Base-by-base conservation (phyloP, 1,284 basidiomycete species). In the Sutorius eximius region DNA sequence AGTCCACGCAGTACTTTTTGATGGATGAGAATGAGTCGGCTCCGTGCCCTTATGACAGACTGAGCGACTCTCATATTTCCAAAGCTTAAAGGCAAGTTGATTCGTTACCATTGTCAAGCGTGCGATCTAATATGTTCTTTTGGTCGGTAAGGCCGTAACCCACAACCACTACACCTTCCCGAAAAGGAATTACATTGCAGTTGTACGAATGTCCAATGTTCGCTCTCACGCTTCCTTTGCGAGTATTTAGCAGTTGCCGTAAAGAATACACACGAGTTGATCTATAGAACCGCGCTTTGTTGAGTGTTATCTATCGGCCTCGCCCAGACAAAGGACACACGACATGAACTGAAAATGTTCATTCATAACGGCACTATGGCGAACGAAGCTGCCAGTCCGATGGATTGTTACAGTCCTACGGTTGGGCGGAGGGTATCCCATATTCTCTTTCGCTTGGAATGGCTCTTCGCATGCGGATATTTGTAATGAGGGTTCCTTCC, bases 11-110 rank as follows among this genome's bases (percentile, higher is more conserved):
- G 27, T 63, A 65, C 52, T 63, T 65, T 16, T 36, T 65, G 30
- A n/a, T 62, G 37, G 63, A 65, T 43, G 61, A 65, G 24, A 63
- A 60, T 24, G 50, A 55, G n/a, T 58, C 63, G 5, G 61, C 63
- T 0, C n/a, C 58, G 6, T 63, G 61, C 29, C 63, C 63, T 6
- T 62, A 62, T 6, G 57, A 62, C 5, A 47, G 30, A 34, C 40
- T 64, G 5, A 45, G 34, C 22, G 13, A 48, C 7, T 52, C 62
- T 4, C 40, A 53, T n/a, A 34, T 20, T 11, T 7, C 44, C 12
- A 46, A 51, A 37, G 33, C 33, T 16, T 64, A 43, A 52, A 49
- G 20, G 53, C 24, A 42, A 20, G 43, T 18, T 2, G 11, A 13
- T 34, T 37, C 5, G 13, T 3, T 16, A 5, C 11, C 3, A 34